Conservation (phyloP, 306 rosid genomes). For the Fragaria iinumae region DNA sequence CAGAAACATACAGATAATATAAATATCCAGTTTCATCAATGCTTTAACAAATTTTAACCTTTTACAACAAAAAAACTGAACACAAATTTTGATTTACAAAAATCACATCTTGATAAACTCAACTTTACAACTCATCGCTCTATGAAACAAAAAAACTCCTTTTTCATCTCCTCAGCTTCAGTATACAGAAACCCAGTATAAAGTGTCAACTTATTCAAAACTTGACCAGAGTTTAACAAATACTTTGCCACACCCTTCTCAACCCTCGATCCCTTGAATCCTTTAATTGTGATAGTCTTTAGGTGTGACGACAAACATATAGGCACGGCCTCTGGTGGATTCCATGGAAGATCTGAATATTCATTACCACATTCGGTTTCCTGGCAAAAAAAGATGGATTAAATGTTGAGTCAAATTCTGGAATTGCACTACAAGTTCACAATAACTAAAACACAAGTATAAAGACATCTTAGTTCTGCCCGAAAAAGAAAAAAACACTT, state of each 20-base stretch:
- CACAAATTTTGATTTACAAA: background rate
- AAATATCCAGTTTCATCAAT: background rate
- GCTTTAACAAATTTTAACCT: background rate
- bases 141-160: background rate
- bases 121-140: background rate
- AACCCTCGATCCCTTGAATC: background rate
- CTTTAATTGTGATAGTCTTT: background rate
- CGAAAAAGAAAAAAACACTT: background rate
- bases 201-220: background rate
- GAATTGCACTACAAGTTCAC: background rate
- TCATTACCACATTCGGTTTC: background rate
- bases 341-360: background rate
- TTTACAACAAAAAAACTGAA: background rate
- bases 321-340: background rate
- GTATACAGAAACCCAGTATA: background rate
- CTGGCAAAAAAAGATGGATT: background rate
- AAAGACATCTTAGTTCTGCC: background rate
- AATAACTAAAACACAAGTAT: background rate
- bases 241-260: background rate
- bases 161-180: background rate
- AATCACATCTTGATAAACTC: background rate
- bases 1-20: background rate
- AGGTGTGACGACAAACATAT: background rate
- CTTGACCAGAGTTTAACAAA: background rate
- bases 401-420: background rate